Evolutionary conservation across 1,284 basidiomycete genomes (phyloP).

Genomic region (Cronartium ribicola): DNA sequence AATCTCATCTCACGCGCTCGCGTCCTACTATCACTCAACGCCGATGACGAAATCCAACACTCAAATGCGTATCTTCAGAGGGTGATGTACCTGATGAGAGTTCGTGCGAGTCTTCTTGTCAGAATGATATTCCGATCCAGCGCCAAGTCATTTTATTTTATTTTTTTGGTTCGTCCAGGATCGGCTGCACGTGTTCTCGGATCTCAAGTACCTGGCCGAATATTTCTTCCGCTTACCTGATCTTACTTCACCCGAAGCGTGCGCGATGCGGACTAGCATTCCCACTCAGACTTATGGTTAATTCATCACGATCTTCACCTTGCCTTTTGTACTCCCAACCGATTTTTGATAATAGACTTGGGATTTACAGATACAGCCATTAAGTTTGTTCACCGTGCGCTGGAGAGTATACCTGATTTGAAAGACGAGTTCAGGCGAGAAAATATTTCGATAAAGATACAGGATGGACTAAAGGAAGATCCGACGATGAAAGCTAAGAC

Average conservation of each 20-base stretch:
- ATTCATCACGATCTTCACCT: too few species aligned
- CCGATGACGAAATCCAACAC: neutral
- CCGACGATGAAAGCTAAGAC: constrained; percentile 57
- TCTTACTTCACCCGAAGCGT: constrained; percentile 59
- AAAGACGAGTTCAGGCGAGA: constrained; percentile 47
- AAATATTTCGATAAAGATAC: constrained; percentile 44
- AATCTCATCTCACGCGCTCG: constrained; percentile 35
- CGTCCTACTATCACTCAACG: constrained; percentile 19
- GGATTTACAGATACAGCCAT: neutral
- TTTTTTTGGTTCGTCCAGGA: constrained; percentile 55
- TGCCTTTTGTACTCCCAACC: neutral
- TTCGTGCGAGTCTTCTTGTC: neutral
- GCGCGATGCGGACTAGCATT: constrained; percentile 58
- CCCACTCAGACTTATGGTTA: constrained; percentile 55
- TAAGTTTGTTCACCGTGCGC: constrained; percentile 21
- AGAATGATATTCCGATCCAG: neutral
- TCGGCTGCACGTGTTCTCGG: constrained; percentile 64
- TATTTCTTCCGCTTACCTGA: constrained; percentile 73
- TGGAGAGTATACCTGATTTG: constrained; percentile 42
- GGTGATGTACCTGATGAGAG: constrained; percentile 21
- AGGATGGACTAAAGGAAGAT: constrained; percentile 54
- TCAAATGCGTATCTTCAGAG: constrained; percentile 9
- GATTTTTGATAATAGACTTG: neutral
- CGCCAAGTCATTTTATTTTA: neutral
- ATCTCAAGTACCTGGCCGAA: constrained; percentile 63